A percentile compares a stretch with the other conserved stretches of the same genome.
These are phyloP conservation scores for Magnolia officinalis DNA, from an alignment of 164 flowering plant genomes.

Conservation along the genomic window DNA sequence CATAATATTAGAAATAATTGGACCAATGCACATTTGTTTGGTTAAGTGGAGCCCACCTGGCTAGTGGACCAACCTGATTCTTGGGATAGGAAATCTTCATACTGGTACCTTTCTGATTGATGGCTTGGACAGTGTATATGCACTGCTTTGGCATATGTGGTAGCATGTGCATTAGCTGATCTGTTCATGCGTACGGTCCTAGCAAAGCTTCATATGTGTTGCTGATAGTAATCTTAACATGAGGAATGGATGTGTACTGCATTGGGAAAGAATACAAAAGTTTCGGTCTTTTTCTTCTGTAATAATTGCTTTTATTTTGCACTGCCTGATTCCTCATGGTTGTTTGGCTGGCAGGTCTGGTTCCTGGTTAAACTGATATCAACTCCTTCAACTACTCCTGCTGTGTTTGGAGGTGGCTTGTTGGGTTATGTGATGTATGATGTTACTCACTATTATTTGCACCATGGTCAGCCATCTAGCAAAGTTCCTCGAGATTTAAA, in stretches of 20 bases:
- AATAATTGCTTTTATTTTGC: neutral
- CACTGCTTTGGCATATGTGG: too few species aligned
- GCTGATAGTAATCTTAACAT: neutral
- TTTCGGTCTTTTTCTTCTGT: neutral
- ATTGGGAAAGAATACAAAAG: neutral
- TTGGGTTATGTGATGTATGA: slow-evolving; percentile 94
- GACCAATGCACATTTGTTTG: too few species aligned
- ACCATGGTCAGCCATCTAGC: slow-evolving; percentile 79
- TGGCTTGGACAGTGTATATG: too few species aligned
- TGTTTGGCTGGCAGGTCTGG: slow-evolving; percentile 56
- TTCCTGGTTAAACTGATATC: slow-evolving; percentile 51
- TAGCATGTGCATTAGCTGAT: too few species aligned
- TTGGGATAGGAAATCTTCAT: too few species aligned
- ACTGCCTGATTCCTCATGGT: neutral
- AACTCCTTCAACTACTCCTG: slow-evolving; percentile 72
- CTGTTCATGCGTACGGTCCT: too few species aligned
- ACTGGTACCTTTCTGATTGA: too few species aligned
- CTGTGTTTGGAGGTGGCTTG: slow-evolving; percentile 79
- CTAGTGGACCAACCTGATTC: too few species aligned
- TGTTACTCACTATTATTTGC: slow-evolving; percentile 84
- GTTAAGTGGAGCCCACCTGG: too few species aligned
- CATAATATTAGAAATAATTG: too few species aligned
- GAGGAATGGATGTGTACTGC: neutral
- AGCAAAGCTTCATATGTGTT: neutral
- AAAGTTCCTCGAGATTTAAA: slow-evolving; percentile 53